phyloP scores from a whole-genome alignment of 139 green algal species.

The Tetraselmis striata region DNA sequence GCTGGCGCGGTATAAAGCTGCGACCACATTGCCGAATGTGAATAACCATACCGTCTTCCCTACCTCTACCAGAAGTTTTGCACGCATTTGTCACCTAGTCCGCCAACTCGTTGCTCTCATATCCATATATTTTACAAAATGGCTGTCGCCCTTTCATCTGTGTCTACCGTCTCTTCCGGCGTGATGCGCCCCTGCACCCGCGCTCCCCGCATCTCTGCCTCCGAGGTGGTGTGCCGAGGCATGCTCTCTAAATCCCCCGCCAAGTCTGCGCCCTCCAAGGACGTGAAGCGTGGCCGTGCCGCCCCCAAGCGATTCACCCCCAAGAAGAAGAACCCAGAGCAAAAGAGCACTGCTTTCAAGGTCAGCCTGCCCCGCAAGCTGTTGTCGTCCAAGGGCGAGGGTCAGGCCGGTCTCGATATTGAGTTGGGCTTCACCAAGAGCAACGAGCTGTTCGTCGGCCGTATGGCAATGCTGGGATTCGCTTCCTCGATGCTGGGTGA shows the following conservation, averaged over 20 bases:
- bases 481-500: slow-evolving; percentile 46
- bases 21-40: too few species aligned
- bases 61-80: too few species aligned
- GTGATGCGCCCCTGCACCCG: too few species aligned
- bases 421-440: slow-evolving; percentile 56
- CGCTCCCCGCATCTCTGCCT: too few species aligned
- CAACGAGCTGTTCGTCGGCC: slow-evolving; percentile 77
- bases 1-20: too few species aligned
- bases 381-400: background rate
- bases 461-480: slow-evolving; percentile 71
- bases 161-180: too few species aligned
- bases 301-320: background rate
- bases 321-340: background rate
- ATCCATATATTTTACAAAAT: too few species aligned
- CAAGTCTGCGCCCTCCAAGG: background rate
- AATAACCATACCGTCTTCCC: too few species aligned
- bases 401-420: background rate
- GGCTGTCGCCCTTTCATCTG: too few species aligned
- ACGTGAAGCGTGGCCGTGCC: background rate
- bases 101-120: too few species aligned
- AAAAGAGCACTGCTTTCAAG: background rate
- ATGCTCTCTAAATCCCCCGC: background rate
- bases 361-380: background rate
- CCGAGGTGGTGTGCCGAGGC: background rate
- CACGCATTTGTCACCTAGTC: too few species aligned